A percentile compares a stretch with the other conserved stretches of the same genome.
Conservation (phyloP, 139 green algal genomes). For the Deuterostichococcus epilithicus region DNA sequence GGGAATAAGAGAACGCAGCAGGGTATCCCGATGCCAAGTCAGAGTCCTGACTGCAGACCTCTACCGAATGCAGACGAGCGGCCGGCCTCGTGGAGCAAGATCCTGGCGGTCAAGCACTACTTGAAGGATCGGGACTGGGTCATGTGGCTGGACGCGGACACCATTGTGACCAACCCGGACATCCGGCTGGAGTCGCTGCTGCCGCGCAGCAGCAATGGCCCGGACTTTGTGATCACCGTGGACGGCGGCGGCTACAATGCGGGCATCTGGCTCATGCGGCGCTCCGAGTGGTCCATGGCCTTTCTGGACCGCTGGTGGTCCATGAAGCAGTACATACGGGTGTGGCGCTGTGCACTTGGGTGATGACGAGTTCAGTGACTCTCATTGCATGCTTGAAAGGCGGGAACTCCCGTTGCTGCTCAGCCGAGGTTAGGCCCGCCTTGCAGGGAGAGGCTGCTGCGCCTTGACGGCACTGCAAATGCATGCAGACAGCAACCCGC, state of each 20-base stretch:
- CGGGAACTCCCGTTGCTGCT: no score
- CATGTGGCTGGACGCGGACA: conserved; percentile 46
- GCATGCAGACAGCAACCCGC: not conserved
- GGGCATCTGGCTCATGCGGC: conserved; percentile 41
- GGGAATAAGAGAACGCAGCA: no score
- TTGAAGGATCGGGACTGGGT: conserved; percentile 35
- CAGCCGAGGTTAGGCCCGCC: no score
- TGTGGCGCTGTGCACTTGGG: not conserved
- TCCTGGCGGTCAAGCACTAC: conserved; percentile 31
- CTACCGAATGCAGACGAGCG: conserved; percentile 12
- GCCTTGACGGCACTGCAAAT: no score
- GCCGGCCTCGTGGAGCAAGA: conserved; percentile 42
- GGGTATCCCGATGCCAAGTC: no score
- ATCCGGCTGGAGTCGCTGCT: conserved; percentile 27
- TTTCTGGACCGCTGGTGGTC: conserved; percentile 42
- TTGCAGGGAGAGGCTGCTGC: no score
- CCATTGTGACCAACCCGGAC: conserved; percentile 35
- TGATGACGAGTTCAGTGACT: not conserved
- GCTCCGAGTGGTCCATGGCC: conserved; percentile 24
- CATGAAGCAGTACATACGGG: conserved; percentile 27
- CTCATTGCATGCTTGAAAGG: not conserved
- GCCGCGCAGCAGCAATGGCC: not conserved
- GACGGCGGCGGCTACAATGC: conserved; percentile 32
- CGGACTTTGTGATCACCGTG: conserved; percentile 29
- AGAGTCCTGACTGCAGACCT: no score